These are phyloP conservation scores for Eutrema salsugineum DNA, from an alignment of 441 rosid genomes.

Conservation along the genomic window DNA sequence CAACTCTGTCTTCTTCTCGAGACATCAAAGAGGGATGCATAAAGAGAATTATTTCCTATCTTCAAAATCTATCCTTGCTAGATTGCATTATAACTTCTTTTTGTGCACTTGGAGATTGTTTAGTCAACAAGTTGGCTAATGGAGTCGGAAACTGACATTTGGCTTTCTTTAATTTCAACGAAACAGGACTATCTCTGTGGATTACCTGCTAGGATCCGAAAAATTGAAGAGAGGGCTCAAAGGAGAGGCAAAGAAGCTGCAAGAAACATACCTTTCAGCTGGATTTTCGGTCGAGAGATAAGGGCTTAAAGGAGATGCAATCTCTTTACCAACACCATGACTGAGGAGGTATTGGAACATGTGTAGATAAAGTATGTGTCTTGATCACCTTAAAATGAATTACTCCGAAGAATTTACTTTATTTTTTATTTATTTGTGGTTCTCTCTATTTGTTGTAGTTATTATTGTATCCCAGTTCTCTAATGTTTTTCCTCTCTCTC, in stretches of 20 bases:
- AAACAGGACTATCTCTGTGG: conserved; percentile 45
- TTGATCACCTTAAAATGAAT: background rate
- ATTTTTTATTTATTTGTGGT: conserved; percentile 3
- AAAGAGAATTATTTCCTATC: background rate
- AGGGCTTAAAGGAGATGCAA: conserved; percentile 19
- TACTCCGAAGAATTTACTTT: background rate
- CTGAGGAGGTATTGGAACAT: background rate
- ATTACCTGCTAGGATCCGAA: conserved; percentile 40
- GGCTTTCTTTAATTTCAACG: background rate
- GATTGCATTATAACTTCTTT: too few relatives aligned
- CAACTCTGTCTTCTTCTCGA: background rate
- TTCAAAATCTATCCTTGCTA: too few relatives aligned
- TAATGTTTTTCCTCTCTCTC: background rate
- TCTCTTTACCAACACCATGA: background rate
- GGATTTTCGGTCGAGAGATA: conserved; percentile 42
- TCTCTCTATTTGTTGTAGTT: background rate
- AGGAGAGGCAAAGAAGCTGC: conserved; percentile 39
- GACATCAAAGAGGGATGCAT: too few relatives aligned
- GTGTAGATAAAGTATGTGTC: conserved; percentile 18
- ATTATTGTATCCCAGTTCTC: background rate
- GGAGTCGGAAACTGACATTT: background rate
- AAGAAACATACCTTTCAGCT: conserved; percentile 39
- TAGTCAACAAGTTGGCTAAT: background rate
- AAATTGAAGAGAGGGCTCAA: conserved; percentile 46
- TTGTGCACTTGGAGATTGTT: background rate